Evolutionary conservation across 768 basidiomycete genomes (phyloP), one percentile per base, ranked within the genome.

Genomic region (Boletales sp.): DNA sequence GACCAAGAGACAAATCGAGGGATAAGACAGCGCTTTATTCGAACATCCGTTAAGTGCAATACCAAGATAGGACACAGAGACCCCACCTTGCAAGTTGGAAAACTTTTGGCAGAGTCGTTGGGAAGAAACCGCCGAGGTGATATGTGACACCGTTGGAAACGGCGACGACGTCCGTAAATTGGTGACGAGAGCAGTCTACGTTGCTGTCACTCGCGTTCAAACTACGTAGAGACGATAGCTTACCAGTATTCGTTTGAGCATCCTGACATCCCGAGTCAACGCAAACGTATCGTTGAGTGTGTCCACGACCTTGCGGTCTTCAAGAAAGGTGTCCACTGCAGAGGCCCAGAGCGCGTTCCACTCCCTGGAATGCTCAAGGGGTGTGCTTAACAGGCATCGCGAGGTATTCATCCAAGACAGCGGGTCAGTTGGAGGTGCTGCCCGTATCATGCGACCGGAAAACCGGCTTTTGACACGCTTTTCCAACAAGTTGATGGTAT

Each of bases 401-500:
- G 80, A 72, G n/a, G 83, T 65, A 8, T 60, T 64, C 12, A 80
- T 62, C 75, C 85, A 87, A 15, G 69, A 69, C 4, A 72, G 67
- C 1, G 83, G 51, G 9, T 70, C 71, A 5, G 70, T 60, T 2
- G 85, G 82, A 13, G 87, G 80, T 0, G 82, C 78, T 7, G 90
- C 84, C 41, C 90, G 81, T 48, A 94, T 75, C 59, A 92, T 89
- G 48, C 97, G 78, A 30, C 94, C 92, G 2, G 94, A 97, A 71
- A 98, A 99, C 4, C 97, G 82, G 56, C 93, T 97, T 69, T 98
- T 97, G 43, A 99, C 97, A 39, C 97, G 79, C 67, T 99, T 99
- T 67, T 99, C 97, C 15, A 99, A 75, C 3, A 89, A 70, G 54
- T 90, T 87, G 51, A 97, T 79, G 15, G 91, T 87, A 60, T 98